Percentiles rank a stretch among this genome's conserved stretches.
phyloP scores from a whole-genome alignment of 73 alveolate species.

The Durusdinium trenchii region DNA sequence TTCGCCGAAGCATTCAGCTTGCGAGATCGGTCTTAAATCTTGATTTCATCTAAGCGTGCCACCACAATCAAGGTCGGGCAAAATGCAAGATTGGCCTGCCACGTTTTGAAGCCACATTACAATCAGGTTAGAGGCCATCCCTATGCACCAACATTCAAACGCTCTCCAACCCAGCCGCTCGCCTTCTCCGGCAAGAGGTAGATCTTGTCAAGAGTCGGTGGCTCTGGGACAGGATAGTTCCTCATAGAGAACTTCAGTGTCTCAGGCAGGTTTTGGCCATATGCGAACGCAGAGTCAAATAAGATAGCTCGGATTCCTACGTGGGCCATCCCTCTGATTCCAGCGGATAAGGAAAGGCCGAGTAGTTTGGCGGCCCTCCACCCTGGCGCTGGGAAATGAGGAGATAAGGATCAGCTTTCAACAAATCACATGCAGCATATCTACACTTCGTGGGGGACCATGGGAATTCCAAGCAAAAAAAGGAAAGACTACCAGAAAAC shows the following conservation, averaged over 20 bases:
- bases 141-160: neutral
- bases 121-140: neutral
- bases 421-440: no score
- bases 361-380: conserved; percentile 82
- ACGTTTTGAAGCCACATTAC: neutral
- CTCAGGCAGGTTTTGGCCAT: neutral
- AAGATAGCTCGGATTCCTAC: conserved; percentile 24
- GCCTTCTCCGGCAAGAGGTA: conserved; percentile 70
- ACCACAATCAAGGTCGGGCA: neutral
- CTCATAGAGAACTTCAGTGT: neutral
- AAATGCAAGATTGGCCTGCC: conserved; percentile 21
- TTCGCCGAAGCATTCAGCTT: no score
- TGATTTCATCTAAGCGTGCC: neutral
- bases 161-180: neutral
- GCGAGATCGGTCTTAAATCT: no score
- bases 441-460: no score
- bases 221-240: conserved; percentile 88
- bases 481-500: neutral
- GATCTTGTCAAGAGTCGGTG: conserved; percentile 52
- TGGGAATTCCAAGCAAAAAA: neutral
- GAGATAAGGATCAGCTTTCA: neutral
- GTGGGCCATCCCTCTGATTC: conserved; percentile 80
- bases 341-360: conserved; percentile 77
- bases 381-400: neutral
- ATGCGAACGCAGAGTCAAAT: neutral